Percentiles rank a stretch among this genome's conserved stretches.
Conservation (phyloP, 352 stramenopile genomes). For the Pythium plurisporium region DNA sequence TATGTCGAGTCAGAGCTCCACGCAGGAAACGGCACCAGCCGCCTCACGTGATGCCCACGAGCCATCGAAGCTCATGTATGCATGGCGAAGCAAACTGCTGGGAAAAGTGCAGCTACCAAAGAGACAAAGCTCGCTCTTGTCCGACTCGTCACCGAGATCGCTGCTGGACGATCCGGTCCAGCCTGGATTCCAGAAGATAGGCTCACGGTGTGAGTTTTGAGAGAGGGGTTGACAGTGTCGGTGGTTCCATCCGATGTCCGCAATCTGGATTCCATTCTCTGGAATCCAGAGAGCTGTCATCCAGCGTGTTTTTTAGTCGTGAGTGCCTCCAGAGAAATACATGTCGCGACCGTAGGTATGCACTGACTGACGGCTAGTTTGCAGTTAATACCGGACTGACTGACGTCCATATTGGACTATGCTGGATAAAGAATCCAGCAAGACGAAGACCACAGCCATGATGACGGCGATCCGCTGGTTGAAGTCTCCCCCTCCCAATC, state of each 20-base stretch:
- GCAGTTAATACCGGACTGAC: no score
- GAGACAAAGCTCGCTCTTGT: background rate
- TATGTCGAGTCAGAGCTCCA: background rate
- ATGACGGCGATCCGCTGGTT: background rate
- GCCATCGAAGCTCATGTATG: background rate
- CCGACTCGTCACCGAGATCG: background rate
- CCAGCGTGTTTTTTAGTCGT: no score
- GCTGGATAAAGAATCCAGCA: no score
- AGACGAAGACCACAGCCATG: no score
- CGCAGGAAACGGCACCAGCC: background rate
- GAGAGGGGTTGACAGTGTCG: background rate
- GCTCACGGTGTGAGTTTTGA: background rate
- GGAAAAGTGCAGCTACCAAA: background rate
- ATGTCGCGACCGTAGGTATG: no score
- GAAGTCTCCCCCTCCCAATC: background rate
- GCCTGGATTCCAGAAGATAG: background rate
- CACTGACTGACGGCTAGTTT: no score
- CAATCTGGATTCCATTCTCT: no score
- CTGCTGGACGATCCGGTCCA: background rate
- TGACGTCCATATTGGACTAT: no score
- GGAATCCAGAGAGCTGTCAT: no score
- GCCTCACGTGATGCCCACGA: background rate
- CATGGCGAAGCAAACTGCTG: background rate
- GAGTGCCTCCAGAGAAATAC: no score
- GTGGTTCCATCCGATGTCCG: no score